Percentiles rank a stretch among this genome's conserved stretches.
These are phyloP conservation scores for Ascosphaera aggregata DNA, from an alignment of 2,329 filamentous ascomycete genomes.

Conservation along the genomic window DNA sequence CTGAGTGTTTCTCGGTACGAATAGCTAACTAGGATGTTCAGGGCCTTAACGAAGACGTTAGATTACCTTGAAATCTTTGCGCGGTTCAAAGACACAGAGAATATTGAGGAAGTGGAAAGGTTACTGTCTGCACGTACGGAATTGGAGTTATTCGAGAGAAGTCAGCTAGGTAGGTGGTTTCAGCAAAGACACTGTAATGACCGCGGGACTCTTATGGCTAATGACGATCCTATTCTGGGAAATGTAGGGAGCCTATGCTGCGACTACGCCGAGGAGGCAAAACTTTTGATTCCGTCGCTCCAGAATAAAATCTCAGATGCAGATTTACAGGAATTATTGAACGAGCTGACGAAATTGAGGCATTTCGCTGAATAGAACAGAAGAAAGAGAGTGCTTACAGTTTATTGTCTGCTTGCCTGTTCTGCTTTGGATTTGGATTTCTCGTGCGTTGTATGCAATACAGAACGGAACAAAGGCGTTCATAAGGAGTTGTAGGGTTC, in stretches of 20 bases:
- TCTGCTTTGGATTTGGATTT: too few relatives aligned
- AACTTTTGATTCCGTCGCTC: conserved; percentile 78
- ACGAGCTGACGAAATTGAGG: conserved; percentile 70
- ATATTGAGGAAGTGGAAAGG: conserved; percentile 81
- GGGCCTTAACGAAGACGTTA: conserved; percentile 61
- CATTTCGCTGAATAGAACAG: conserved; percentile 20
- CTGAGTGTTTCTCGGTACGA: neutral
- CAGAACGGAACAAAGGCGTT: too few relatives aligned
- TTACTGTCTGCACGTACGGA: conserved; percentile 53
- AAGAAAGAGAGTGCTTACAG: neutral
- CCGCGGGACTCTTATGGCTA: too few relatives aligned
- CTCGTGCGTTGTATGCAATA: too few relatives aligned
- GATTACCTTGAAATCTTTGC: conserved; percentile 90
- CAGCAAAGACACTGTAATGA: too few relatives aligned
- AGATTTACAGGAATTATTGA: conserved; percentile 64
- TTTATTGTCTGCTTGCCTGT: too few relatives aligned
- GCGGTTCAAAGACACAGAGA: conserved; percentile 86
- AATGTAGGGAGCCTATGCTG: conserved; percentile 64
- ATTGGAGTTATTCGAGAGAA: conserved; percentile 79
- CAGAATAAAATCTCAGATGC: conserved; percentile 78
- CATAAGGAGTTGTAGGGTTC: too few relatives aligned
- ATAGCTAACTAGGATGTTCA: conserved; percentile 5
- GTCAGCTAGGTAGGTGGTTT: conserved; percentile 49
- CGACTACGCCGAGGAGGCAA: conserved; percentile 82
- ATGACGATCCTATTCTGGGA: neutral